Evolutionary conservation across 352 stramenopile species (phyloP).

Genomic region (Globisporangium cederbergense): DNA sequence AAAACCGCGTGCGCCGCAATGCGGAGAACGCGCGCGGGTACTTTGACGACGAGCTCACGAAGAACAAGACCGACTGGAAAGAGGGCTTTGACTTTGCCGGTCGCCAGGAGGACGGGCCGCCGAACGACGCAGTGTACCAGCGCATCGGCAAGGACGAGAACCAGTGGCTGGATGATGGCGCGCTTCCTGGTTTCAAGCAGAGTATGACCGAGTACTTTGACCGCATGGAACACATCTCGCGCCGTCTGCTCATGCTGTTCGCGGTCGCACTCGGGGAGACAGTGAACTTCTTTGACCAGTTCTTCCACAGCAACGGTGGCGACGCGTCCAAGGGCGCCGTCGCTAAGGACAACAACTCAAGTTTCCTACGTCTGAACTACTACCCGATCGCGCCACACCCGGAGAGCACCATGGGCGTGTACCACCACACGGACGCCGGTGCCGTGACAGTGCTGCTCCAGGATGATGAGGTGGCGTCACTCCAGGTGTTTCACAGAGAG

Average conservation of each 20-base stretch:
- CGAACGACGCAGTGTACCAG: constrained; percentile 44
- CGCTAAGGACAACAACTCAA: constrained; percentile 11
- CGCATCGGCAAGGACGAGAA: constrained; percentile 84
- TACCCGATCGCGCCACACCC: constrained; percentile 59
- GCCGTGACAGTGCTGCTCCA: constrained; percentile 51
- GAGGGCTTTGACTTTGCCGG: constrained; percentile 77
- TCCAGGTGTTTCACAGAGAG: constrained; percentile 41
- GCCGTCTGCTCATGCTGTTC: constrained; percentile 31
- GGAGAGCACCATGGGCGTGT: constrained; percentile 30
- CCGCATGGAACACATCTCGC: constrained; percentile 36
- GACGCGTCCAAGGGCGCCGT: constrained; percentile 6
- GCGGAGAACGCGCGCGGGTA: constrained; percentile 87
- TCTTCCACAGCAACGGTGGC: constrained; percentile 30
- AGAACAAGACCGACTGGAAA: constrained; percentile 93
- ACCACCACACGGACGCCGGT: constrained; percentile 42
- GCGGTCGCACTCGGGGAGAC: constrained; percentile 30
- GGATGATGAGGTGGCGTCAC: constrained; percentile 36
- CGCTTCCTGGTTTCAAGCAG: constrained; percentile 53
- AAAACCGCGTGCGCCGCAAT: constrained; percentile 60
- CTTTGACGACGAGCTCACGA: constrained; percentile 94
- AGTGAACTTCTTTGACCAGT: constrained; percentile 32
- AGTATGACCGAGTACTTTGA: constrained; percentile 28
- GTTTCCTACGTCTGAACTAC: constrained; percentile 73
- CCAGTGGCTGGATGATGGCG: constrained; percentile 56
- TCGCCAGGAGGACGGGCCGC: constrained; percentile 32